A percentile compares a stretch with the other conserved stretches of the same genome.
Evolutionary conservation across 2,329 filamentous ascomycete species (phyloP).

Genomic region (Venturia oleaginea): DNA sequence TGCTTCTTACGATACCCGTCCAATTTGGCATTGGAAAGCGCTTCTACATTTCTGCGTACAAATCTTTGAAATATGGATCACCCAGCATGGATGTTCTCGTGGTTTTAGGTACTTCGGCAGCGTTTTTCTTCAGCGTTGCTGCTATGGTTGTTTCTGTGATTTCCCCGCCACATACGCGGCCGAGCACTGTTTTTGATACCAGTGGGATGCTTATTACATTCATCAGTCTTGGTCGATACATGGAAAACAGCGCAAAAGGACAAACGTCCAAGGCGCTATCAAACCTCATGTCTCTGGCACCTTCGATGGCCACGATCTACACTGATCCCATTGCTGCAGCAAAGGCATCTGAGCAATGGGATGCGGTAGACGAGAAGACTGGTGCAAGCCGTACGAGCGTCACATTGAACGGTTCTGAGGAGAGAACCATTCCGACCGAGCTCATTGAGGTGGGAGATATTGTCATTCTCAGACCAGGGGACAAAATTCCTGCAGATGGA

Average conservation of each 20-base stretch:
- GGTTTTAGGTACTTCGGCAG: slow-evolving; percentile 84
- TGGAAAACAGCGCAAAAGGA: slow-evolving; percentile 92
- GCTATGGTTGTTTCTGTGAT: slow-evolving; percentile 77
- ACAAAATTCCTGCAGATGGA: slow-evolving; percentile 94
- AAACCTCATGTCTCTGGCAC: slow-evolving; percentile 86
- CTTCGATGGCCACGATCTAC: slow-evolving; percentile 96
- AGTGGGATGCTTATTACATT: slow-evolving; percentile 98
- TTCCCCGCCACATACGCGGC: slow-evolving; percentile 65
- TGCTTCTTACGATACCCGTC: slow-evolving; percentile 78
- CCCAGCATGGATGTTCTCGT: slow-evolving; percentile 98
- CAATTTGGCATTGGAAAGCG: slow-evolving; percentile 94
- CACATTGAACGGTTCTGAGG: slow-evolving; percentile 54
- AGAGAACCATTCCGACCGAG: slow-evolving; percentile 84
- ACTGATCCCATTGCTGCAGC: slow-evolving; percentile 87
- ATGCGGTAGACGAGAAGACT: slow-evolving; percentile 31
- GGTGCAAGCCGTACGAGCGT: slow-evolving; percentile 30
- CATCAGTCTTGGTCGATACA: slow-evolving; percentile 78
- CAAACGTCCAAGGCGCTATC: slow-evolving; percentile 93
- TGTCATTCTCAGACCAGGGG: slow-evolving; percentile 84
- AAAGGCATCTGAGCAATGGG: slow-evolving; percentile 78
- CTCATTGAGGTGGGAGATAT: slow-evolving; percentile 90
- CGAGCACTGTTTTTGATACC: slow-evolving; percentile 89
- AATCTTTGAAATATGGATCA: slow-evolving; percentile 79
- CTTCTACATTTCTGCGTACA: slow-evolving; percentile 90
- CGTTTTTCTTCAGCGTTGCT: slow-evolving; percentile 89